Percentiles rank a stretch among this genome's conserved stretches.
Evolutionary conservation across 164 flowering plant genomes (phyloP).

Genomic region (Macadamia integrifolia): DNA sequence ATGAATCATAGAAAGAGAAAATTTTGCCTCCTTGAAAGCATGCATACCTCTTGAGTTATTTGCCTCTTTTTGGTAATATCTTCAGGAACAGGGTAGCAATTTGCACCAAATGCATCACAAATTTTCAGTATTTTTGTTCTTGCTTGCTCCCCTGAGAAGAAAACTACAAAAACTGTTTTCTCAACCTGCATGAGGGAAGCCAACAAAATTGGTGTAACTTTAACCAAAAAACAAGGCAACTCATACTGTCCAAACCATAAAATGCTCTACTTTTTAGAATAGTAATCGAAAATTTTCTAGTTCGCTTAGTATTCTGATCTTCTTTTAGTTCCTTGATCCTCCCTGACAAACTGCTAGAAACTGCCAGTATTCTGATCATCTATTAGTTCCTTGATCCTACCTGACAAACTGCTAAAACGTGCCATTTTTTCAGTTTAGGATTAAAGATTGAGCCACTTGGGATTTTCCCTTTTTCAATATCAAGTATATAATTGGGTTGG

Average conservation of each 20-base stretch:
- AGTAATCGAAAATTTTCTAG: too few species aligned
- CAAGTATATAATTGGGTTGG: too few species aligned
- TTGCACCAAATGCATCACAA: slow-evolving; percentile 98
- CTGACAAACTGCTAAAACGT: too few species aligned
- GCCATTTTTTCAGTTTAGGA: too few species aligned
- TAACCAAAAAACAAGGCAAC: slow-evolving; percentile 7
- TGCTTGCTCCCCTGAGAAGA: slow-evolving; percentile 98
- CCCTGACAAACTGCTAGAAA: too few species aligned
- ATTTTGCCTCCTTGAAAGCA: background rate
- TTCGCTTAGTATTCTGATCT: too few species aligned
- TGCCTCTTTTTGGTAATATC: slow-evolving; percentile 81
- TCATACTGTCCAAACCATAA: background rate
- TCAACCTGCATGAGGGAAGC: slow-evolving; percentile 56
- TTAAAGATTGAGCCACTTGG: too few species aligned
- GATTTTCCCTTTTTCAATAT: too few species aligned
- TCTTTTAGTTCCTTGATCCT: too few species aligned
- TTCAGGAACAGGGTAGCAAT: slow-evolving; percentile 97
- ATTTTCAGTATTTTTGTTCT: slow-evolving; percentile 84
- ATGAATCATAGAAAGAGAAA: background rate
- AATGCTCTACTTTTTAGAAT: background rate
- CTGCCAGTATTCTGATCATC: too few species aligned
- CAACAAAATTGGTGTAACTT: background rate
- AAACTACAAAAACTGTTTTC: slow-evolving; percentile 87
- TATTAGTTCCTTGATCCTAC: too few species aligned
- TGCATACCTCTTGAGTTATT: slow-evolving; percentile 72